These are phyloP conservation scores for Colletotrichum filicis DNA, from an alignment of 2,329 filamentous ascomycete genomes.

Conservation along the genomic window DNA sequence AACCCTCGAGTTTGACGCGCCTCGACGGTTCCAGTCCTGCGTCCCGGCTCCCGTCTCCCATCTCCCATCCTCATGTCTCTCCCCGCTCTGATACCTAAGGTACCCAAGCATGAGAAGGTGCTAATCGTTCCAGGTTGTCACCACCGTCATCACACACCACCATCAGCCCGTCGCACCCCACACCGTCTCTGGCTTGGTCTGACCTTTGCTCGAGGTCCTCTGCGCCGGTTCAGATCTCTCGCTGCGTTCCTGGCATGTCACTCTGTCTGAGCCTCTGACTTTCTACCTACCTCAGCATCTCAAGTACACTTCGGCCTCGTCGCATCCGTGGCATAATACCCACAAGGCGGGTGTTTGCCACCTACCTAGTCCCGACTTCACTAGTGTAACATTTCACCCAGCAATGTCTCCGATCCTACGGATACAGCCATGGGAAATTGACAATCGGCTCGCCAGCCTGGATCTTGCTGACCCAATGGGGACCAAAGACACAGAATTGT, in stretches of 20 bases:
- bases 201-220: too few species aligned
- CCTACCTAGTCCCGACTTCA: neutral
- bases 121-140: too few species aligned
- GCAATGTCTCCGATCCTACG: slow-evolving; percentile 6
- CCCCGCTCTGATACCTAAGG: neutral
- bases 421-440: neutral
- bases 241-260: neutral
- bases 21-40: neutral
- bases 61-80: neutral
- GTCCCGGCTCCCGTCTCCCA: neutral
- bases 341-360: neutral
- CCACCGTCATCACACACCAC: slow-evolving; percentile 2
- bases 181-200: slow-evolving; percentile 1
- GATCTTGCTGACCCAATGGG: neutral
- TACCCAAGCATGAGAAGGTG: too few species aligned
- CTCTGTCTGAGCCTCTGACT: neutral
- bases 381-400: neutral
- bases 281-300: too few species aligned
- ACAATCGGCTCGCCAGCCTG: neutral
- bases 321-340: neutral
- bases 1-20: neutral
- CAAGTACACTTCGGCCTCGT: neutral
- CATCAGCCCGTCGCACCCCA: neutral
- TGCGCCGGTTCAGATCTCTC: neutral
- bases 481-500: neutral